phyloP scores from a whole-genome alignment of 306 rosid genomes.

The Castanopsis chinensis region DNA sequence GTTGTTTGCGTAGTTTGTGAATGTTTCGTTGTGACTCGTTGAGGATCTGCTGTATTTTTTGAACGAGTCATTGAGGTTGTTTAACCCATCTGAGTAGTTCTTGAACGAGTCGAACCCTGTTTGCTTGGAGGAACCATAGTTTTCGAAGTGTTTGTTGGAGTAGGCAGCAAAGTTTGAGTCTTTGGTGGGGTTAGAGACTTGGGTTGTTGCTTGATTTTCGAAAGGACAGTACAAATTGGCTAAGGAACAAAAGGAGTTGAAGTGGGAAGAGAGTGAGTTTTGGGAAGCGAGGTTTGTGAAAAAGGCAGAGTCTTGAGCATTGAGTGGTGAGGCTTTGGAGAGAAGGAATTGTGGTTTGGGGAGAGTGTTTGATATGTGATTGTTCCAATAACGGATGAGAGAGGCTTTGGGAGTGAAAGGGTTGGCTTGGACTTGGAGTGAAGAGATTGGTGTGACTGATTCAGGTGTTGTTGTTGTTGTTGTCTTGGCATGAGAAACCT shows the following conservation, averaged over 20 bases:
- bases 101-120: conserved; percentile 68
- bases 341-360: conserved; percentile 56
- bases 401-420: conserved; percentile 82
- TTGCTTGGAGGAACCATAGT: conserved; percentile 51
- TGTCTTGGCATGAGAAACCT: conserved; percentile 38
- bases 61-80: conserved; percentile 67
- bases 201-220: background rate
- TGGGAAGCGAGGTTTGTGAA: conserved; percentile 37
- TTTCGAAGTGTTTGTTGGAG: conserved; percentile 52
- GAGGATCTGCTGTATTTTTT: conserved; percentile 50
- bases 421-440: conserved; percentile 23
- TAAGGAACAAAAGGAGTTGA: conserved; percentile 51
- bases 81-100: conserved; percentile 72
- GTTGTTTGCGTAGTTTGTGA: conserved; percentile 63
- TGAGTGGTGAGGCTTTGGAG: conserved; percentile 74
- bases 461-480: background rate
- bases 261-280: conserved; percentile 30
- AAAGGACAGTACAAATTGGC: conserved; percentile 63
- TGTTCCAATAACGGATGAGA: conserved; percentile 70
- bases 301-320: conserved; percentile 44
- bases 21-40: conserved; percentile 42
- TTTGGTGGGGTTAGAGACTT: background rate
- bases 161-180: conserved; percentile 56
- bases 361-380: conserved; percentile 39
- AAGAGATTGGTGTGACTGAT: background rate